Evolutionary conservation across 108 stramenopile genomes (phyloP).

Genomic region (Nannochloropsis gaditana): DNA sequence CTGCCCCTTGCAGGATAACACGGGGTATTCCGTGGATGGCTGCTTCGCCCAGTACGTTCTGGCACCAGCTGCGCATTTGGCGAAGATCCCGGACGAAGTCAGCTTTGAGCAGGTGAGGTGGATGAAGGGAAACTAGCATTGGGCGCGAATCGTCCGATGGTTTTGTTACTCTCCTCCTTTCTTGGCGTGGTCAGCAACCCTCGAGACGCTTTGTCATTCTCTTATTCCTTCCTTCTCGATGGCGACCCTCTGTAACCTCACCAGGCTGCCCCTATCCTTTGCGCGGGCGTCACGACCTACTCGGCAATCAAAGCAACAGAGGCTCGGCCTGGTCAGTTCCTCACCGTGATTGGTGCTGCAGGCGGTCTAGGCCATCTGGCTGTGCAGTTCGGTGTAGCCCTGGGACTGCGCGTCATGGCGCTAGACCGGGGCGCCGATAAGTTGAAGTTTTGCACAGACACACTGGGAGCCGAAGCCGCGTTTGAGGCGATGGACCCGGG

Average conservation of each 20-base stretch:
- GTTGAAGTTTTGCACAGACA: constrained; percentile 25
- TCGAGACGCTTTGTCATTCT: too few species aligned
- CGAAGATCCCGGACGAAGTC: constrained; percentile 21
- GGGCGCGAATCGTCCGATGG: too few species aligned
- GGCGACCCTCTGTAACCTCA: background rate
- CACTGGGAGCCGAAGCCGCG: constrained; percentile 19
- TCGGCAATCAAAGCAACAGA: background rate
- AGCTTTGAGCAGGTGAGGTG: background rate
- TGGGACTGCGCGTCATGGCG: constrained; percentile 27
- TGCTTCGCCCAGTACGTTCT: constrained; percentile 21
- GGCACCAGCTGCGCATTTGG: constrained; percentile 20
- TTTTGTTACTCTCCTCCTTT: too few species aligned
- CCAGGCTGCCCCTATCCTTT: constrained; percentile 10
- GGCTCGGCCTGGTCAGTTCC: constrained; percentile 23
- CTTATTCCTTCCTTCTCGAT: background rate
- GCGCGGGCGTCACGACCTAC: background rate
- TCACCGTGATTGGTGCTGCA: constrained; percentile 25
- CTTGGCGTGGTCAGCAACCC: too few species aligned
- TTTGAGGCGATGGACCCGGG: constrained; percentile 20
- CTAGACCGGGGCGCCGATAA: background rate
- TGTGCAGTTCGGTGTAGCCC: constrained; percentile 25
- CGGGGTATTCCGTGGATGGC: constrained; percentile 31
- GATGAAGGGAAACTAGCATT: too few species aligned
- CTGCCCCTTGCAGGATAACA: constrained; percentile 21
- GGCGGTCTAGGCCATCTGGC: constrained; percentile 28